phyloP scores from a whole-genome alignment of 257 asterid species.

The Solanum corneliomulleri region DNA sequence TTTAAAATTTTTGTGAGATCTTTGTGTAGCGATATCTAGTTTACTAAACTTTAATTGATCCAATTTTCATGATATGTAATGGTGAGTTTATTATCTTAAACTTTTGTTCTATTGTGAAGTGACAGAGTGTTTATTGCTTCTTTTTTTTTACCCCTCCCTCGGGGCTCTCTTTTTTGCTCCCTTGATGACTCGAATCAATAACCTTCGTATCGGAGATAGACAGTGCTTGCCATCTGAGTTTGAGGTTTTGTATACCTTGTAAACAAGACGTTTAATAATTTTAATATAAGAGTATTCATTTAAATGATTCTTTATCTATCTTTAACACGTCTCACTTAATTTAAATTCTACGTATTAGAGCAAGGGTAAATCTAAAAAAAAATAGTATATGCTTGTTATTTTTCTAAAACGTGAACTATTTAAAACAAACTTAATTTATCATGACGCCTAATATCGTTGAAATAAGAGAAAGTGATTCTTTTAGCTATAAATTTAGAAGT shows the following conservation, averaged over 20 bases:
- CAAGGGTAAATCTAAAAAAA: neutral
- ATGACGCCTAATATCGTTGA: neutral
- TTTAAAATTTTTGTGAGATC: neutral
- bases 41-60: neutral
- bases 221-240: neutral
- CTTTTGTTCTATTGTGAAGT: neutral
- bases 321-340: neutral
- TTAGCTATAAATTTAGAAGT: neutral
- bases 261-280: neutral
- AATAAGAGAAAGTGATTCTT: neutral
- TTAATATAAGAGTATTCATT: neutral
- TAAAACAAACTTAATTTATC: neutral
- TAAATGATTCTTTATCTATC: neutral
- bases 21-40: neutral
- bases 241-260: neutral
- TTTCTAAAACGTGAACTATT: neutral
- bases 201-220: neutral
- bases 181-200: neutral
- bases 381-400: too few species aligned
- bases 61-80: neutral
- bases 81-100: neutral
- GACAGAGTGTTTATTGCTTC: neutral
- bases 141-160: neutral
- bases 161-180: neutral
- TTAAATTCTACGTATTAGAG: neutral